phyloP scores from a whole-genome alignment of 2,329 filamentous ascomycete genomes.

The Trichoderma koningii region DNA sequence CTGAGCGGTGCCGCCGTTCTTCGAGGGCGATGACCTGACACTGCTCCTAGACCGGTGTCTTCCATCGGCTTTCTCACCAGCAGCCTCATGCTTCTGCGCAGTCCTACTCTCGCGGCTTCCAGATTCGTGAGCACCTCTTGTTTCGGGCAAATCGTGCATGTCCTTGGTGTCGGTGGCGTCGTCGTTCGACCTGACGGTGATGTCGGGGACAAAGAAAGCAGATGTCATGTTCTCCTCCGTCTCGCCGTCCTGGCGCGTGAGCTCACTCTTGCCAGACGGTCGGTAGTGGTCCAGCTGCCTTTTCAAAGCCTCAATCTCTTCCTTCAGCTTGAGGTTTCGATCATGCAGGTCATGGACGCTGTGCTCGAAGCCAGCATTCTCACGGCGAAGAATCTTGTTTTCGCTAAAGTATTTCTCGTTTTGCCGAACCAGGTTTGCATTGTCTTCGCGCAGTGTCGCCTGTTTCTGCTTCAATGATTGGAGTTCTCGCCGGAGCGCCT shows the following conservation, averaged over 20 bases:
- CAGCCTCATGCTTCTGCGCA: constrained; percentile 37
- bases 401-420: constrained; percentile 59
- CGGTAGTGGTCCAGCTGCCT: constrained; percentile 49
- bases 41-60: constrained; percentile 35
- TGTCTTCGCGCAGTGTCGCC: constrained; percentile 51
- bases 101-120: constrained; percentile 35
- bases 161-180: constrained; percentile 42
- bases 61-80: constrained; percentile 34
- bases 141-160: constrained; percentile 27
- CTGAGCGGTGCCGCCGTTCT: constrained; percentile 35
- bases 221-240: constrained; percentile 60
- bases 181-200: constrained; percentile 53
- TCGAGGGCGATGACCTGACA: constrained; percentile 34
- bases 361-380: constrained; percentile 53
- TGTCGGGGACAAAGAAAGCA: constrained; percentile 60
- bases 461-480: constrained; percentile 48
- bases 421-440: constrained; percentile 54
- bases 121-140: constrained; percentile 36
- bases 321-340: constrained; percentile 50
- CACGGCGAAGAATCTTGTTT: constrained; percentile 51
- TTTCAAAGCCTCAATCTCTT: constrained; percentile 51
- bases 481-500: constrained; percentile 44
- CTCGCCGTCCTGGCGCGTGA: constrained; percentile 41
- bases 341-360: constrained; percentile 50
- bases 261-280: constrained; percentile 42